phyloP scores from a whole-genome alignment of 768 basidiomycete genomes.

The Favolaschia claudopus region DNA sequence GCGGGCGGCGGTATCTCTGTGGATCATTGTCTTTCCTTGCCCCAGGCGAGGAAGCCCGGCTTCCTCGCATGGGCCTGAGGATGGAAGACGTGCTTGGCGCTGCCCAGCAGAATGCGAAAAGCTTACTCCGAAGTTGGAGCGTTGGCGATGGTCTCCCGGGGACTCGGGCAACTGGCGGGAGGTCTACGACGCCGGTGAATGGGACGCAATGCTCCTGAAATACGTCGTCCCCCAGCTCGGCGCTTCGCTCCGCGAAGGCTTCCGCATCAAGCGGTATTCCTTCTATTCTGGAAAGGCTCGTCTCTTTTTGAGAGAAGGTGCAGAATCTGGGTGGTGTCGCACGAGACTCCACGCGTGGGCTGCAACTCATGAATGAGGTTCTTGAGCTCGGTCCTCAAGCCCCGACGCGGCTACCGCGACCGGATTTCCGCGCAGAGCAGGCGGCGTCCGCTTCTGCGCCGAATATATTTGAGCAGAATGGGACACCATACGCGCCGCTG shows the following conservation, averaged over 20 bases:
- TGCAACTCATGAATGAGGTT: slow-evolving; percentile 95
- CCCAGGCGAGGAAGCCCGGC: too few relatives aligned
- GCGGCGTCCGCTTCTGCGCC: slow-evolving; percentile 32
- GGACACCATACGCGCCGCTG: slow-evolving; percentile 43
- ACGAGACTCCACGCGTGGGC: slow-evolving; percentile 84
- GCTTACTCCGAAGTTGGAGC: slow-evolving; percentile 77
- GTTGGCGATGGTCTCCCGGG: slow-evolving; percentile 74
- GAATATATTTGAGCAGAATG: slow-evolving; percentile 23
- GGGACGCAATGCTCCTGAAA: slow-evolving; percentile 92
- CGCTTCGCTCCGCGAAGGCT: slow-evolving; percentile 79
- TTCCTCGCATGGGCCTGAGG: slow-evolving; percentile 85
- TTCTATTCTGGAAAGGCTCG: too few relatives aligned
- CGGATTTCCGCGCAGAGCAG: slow-evolving; percentile 65
- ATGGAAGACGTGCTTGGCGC: slow-evolving; percentile 88
- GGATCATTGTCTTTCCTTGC: slow-evolving; percentile 91
- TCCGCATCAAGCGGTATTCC: slow-evolving; percentile 93
- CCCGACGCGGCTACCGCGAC: slow-evolving; percentile 68
- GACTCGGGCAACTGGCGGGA: slow-evolving; percentile 86
- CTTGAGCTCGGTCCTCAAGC: slow-evolving; percentile 86
- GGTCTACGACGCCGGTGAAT: slow-evolving; percentile 83
- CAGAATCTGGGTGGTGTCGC: slow-evolving; percentile 69
- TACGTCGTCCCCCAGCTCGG: slow-evolving; percentile 93
- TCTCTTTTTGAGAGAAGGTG: too few relatives aligned
- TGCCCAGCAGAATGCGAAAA: slow-evolving; percentile 85
- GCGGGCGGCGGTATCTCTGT: too few relatives aligned